A percentile compares a stretch with the other conserved stretches of the same genome.
These are phyloP conservation scores for Geranium incanum DNA, from an alignment of 441 rosid species.

Conservation along the genomic window DNA sequence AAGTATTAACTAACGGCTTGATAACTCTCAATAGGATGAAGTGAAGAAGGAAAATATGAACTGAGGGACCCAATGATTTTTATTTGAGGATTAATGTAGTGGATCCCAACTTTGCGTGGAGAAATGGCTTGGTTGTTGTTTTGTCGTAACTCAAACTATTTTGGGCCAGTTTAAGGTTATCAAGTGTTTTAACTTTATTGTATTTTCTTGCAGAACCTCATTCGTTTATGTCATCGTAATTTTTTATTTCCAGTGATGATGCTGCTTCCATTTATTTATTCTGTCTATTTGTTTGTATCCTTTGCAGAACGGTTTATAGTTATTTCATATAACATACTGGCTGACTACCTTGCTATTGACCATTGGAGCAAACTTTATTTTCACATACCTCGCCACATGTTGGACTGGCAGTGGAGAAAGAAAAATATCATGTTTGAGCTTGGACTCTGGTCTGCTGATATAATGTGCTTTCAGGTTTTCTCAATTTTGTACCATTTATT, in stretches of 20 bases:
- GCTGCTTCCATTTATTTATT: neutral
- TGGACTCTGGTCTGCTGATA: conserved; percentile 86
- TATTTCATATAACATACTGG: conserved; percentile 81
- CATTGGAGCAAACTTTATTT: conserved; percentile 72
- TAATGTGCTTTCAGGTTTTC: conserved; percentile 87
- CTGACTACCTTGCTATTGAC: conserved; percentile 74
- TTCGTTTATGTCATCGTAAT: neutral
- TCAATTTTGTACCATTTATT: conserved; percentile 5
- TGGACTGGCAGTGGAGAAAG: conserved; percentile 84
- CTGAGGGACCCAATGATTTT: neutral
- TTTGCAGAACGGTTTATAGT: conserved; percentile 61
- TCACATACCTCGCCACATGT: conserved; percentile 63
- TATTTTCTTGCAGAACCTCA: neutral
- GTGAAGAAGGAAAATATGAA: no score
- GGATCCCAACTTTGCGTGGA: neutral
- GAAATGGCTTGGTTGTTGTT: neutral
- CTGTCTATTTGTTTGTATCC: conserved; percentile 18
- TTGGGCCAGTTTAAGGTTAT: neutral
- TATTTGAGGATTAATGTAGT: neutral
- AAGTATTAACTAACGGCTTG: neutral
- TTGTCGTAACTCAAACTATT: neutral
- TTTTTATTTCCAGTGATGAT: neutral
- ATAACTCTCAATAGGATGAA: neutral
- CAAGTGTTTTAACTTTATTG: neutral
- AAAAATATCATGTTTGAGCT: conserved; percentile 69